Conservation (phyloP, 2,329 filamentous ascomycete species). For the Achaetomium macrosporum region DNA sequence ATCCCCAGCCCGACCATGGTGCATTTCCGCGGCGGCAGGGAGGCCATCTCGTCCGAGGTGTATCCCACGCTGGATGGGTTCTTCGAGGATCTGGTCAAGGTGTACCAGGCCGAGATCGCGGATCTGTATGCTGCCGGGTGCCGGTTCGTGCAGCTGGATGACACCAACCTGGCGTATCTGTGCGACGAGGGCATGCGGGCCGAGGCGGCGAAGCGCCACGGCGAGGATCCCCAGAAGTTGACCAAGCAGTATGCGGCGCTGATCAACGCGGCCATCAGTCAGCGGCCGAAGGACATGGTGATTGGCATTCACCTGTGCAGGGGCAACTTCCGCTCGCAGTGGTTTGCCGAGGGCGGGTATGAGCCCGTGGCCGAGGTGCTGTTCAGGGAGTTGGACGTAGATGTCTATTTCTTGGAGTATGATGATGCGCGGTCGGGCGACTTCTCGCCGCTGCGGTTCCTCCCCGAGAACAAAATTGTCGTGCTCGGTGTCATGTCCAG, state of each 20-base stretch:
- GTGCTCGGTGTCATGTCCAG: slow-evolving; percentile 50
- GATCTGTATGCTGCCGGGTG: slow-evolving; percentile 48
- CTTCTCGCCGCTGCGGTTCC: slow-evolving; percentile 48
- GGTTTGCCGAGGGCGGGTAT: slow-evolving; percentile 54
- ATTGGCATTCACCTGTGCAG: slow-evolving; percentile 53
- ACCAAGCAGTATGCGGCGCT: slow-evolving; percentile 47
- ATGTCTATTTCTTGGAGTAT: slow-evolving; percentile 56
- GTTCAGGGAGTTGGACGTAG: slow-evolving; percentile 50
- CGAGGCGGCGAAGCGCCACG: slow-evolving; percentile 45
- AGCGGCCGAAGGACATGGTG: slow-evolving; percentile 48
- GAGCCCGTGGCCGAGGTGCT: slow-evolving; percentile 53
- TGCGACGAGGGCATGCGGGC: slow-evolving; percentile 51
- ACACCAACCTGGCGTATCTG: slow-evolving; percentile 55
- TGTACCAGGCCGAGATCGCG: slow-evolving; percentile 50
- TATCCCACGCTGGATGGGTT: slow-evolving; percentile 51
- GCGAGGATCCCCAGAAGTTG: slow-evolving; percentile 43
- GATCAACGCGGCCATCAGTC: slow-evolving; percentile 49
- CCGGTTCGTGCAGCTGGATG: slow-evolving; percentile 53
- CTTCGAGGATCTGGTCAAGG: slow-evolving; percentile 49
- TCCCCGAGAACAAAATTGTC: slow-evolving; percentile 49
- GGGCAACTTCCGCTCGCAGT: slow-evolving; percentile 51
- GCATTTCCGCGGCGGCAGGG: slow-evolving; percentile 51
- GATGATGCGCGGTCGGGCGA: slow-evolving; percentile 51
- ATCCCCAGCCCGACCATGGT: slow-evolving; percentile 56
- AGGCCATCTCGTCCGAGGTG: slow-evolving; percentile 45